Evolutionary conservation across 2,329 filamentous ascomycete genomes (phyloP), one percentile per base, ranked within the genome.

Genomic region (Colletotrichum scovillei): DNA sequence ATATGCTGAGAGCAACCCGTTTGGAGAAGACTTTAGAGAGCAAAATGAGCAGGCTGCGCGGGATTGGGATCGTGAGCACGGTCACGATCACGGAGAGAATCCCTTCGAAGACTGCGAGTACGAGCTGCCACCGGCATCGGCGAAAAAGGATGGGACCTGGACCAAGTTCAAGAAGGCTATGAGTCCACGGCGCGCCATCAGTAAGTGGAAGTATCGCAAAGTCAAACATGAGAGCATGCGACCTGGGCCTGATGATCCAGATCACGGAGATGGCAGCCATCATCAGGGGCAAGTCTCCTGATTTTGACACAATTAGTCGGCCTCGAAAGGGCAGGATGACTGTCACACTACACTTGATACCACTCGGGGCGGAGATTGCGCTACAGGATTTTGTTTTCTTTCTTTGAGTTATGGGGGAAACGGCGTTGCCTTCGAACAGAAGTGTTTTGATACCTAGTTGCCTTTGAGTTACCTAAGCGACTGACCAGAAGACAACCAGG

Each of bases 131-230:
- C 55, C 66, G 0, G 55, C 55, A 11, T 55, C 53, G 6, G 38
- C 32, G 2, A 73, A 73, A 32, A 55, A 60, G n/a, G 66, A 65
- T 42, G 66, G 70, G 8, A 49, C 66, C 5, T 73, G 70, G 70
- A 73, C 58, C 16, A 73, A 70, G 53, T 65, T 73, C 55, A 73
- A 73, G 35, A 73, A 73, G 60, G 70, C 70, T 6, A 73, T 73
- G 70, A 73, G 66, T n/a, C 70, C 70, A 26, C 63, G n/a, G 26
- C 52, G 70, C 7, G 70, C 70, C 2, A 73, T 73, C 22, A 73
- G 70, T 22, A 73, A 73, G 59, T 73, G 70, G 70, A 55, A 55
- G 11, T 73, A 73, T 49, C 70, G 70, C 6, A 73, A 73, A 32
- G 70, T 73, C 4, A 57, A 73, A n/a, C 59, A 69, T 49, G 60